Conservation (phyloP, 352 stramenopile genomes). For the Globisporangium abappressorium region DNA sequence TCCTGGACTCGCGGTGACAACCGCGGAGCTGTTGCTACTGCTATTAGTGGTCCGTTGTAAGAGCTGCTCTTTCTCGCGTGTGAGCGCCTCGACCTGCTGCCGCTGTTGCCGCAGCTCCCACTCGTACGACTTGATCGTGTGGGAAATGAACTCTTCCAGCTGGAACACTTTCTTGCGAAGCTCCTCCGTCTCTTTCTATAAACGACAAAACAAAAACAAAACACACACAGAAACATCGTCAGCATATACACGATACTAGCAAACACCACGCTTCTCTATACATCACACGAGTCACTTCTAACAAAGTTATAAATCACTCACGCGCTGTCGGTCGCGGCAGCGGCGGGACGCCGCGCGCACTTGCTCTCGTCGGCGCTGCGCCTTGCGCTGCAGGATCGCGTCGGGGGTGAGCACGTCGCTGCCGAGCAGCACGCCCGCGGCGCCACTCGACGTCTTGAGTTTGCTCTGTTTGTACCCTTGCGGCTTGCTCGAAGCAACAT, state of each 20-base stretch:
- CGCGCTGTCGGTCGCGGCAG: conserved; percentile 55
- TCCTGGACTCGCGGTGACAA: not conserved
- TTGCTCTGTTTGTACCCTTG: conserved; percentile 19
- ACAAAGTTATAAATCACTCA: conserved; percentile 15
- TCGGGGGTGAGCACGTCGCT: conserved; percentile 32
- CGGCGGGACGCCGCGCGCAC: conserved; percentile 54
- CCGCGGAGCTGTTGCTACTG: not conserved
- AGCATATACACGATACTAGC: not conserved
- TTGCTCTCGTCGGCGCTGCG: conserved; percentile 57
- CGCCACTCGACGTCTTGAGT: conserved; percentile 12
- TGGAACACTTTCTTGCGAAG: conserved; percentile 68
- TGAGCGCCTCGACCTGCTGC: conserved; percentile 33
- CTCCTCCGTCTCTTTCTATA: conserved; percentile 58
- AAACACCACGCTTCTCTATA: not conserved
- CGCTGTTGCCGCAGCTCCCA: conserved; percentile 43
- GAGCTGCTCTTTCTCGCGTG: conserved; percentile 45
- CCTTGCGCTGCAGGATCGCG: conserved; percentile 56
- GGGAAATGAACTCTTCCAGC: conserved; percentile 61
- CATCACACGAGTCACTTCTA: not conserved
- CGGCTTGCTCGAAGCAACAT: conserved; percentile 8
- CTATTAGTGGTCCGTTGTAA: conserved; percentile 12
- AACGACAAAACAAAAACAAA: not conserved
- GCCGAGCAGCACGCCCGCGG: conserved; percentile 1
- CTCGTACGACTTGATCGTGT: conserved; percentile 58
- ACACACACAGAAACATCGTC: not conserved